Base-by-base conservation (phyloP, 2,329 filamentous ascomycete genomes). In the Fusarium sp. region DNA sequence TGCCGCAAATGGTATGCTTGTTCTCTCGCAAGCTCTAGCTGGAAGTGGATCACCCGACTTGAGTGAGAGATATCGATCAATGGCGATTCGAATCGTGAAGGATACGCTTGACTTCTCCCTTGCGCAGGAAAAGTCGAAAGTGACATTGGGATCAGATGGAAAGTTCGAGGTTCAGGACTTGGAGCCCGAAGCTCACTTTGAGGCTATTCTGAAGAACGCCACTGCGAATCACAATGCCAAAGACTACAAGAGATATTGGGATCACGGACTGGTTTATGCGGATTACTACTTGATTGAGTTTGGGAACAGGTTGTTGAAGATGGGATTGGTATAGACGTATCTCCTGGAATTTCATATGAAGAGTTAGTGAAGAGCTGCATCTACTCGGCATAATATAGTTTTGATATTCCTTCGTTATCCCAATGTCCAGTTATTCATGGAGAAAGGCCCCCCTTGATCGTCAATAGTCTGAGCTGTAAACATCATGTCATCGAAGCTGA, bases 241-340 rank as follows among this genome's bases (percentile, higher is more conserved):
- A 12, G 80, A 80, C 10, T 75, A 77, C 18, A 77, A 77, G 65
- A 63, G 80, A 38, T 82, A 81, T 39, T 79, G 79, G 70, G 78
- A 83, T 17, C 82, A 84, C 66, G 85, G 86, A 1, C 63, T 87
- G 15, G 85, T 87, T 5, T 87, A 87, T 78, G 86, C 82, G 0
- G 86, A 87, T 69, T 87, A 87, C 67, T 87, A 84, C 67, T 75
- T 87, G 22, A 75, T 87, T 9, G 84, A 74, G 33, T 74, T 74
- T 69, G 71, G 71, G 9, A 74, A 74, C 12, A 51, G 68, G 42
- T 8, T 74, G 20, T 14, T 74, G 4, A 74, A 68, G 45, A 73
- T 74, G 71, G 71, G 71, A 2, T 28, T 73, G 9, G 47, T 35
- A 12, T 74, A 66, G 8, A 15, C 5, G 10, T 7, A 18, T 38